Base-by-base conservation (phyloP, 495 filamentous ascomycete species). In the Saxophila tyrrhenica region DNA sequence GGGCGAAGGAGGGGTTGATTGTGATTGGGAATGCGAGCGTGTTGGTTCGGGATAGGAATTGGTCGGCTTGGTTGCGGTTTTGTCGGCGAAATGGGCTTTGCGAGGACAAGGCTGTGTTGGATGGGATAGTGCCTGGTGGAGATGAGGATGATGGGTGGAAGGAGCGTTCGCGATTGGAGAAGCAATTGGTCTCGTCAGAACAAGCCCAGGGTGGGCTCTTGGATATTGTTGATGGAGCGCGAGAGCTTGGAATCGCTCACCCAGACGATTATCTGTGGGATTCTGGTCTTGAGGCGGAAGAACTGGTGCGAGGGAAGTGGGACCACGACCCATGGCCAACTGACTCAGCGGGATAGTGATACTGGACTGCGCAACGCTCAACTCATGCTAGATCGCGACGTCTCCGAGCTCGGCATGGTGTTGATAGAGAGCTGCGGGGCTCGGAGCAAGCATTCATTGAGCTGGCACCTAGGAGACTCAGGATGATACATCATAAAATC, bases 1-100 rank as follows among this genome's bases (percentile, higher is more conserved):
- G 77, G 35, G 76, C 78, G 9, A 78, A 73, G 55, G 63, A 71
- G 62, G 78, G 74, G 0, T 59, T 80, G 25, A 64, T 80, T 39
- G 68, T 79, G 16, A 66, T 81, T 52, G 78, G 78, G 3, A 73
- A 69, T 52, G 67, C 71, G 17, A 66, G 69, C 54, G 64, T 79
- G 23, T 51, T 81, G 45, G 64, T 60, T 25, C 58, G 62, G 25
- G 72, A 75, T 54, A 59, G 64, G 17, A 50, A 64, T 43, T 80
- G 77, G 77, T 57, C 41, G 24, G 67, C 63, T 8, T 73, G 73
- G 48, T 61, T 80, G 50, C 63, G 57, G 10, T 78, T 79, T 62
- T 77, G 73, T 55, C 55, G 58, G 32, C 56, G 73, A 9, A 71
- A 75, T 58, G 70, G 68, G 23, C 57, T 75, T 1, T 70, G 67